Percentiles rank a stretch among this genome's conserved stretches.
phyloP scores from a whole-genome alignment of 768 basidiomycete species.

The Leccinum aurantiacum region DNA sequence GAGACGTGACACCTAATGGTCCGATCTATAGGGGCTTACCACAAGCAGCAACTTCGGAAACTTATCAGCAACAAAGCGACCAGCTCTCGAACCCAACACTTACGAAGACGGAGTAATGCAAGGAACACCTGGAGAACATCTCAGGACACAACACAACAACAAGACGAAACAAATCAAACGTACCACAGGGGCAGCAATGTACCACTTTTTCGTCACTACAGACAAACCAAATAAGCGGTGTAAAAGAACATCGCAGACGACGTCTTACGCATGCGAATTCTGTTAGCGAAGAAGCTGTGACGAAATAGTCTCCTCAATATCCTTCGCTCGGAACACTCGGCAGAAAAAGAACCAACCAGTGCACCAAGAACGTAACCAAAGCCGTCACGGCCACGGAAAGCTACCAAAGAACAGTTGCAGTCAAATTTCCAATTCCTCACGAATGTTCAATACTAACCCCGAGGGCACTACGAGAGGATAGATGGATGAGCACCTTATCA shows the following conservation, averaged over 20 bases:
- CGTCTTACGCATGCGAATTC: conserved; percentile 34
- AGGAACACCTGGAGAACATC: conserved; percentile 23
- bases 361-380: conserved; percentile 32
- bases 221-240: conserved; percentile 6
- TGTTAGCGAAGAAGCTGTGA: conserved; percentile 34
- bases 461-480: conserved; percentile 20
- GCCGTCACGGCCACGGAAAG: conserved; percentile 35
- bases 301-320: background rate
- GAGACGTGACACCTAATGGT: background rate
- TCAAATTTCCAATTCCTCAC: background rate
- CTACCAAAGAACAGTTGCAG: conserved; percentile 6
- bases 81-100: conserved; percentile 8
- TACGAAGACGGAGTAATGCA: conserved; percentile 35
- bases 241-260: background rate
- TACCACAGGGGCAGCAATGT: conserved; percentile 32
- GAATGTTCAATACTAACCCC: conserved; percentile 19
- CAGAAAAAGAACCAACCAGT: conserved; percentile 24
- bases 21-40: conserved; percentile 14
- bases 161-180: background rate
- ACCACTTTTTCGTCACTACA: conserved; percentile 35
- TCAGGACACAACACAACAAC: background rate
- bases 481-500: background rate
- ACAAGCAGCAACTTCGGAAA: conserved; percentile 29
- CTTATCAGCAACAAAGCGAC: conserved; percentile 5
- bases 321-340: background rate